Conservation (phyloP, 2,329 filamentous ascomycete species). For the Sporothrix sp. region DNA sequence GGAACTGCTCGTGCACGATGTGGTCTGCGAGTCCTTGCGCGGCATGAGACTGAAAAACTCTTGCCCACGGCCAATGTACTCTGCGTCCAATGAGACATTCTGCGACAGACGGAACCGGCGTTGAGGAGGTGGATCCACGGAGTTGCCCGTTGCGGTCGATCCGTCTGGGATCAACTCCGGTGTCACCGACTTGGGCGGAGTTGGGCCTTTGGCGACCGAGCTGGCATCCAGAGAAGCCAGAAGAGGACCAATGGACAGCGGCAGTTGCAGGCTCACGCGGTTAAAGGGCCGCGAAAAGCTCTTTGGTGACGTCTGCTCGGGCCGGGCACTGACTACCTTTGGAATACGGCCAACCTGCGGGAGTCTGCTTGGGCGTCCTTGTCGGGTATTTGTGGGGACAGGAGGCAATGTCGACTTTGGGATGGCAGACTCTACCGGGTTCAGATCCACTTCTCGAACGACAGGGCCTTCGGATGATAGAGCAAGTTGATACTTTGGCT, state of each 20-base stretch:
- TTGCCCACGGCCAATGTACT: constrained; percentile 13
- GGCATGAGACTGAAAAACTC: constrained; percentile 67
- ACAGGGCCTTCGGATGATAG: background rate
- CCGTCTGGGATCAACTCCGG: constrained; percentile 31
- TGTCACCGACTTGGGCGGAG: constrained; percentile 32
- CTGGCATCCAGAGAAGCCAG: constrained; percentile 26
- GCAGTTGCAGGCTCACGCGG: constrained; percentile 37
- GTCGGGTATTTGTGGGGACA: background rate
- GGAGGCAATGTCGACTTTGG: background rate
- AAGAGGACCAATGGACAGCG: constrained; percentile 17
- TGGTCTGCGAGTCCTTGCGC: constrained; percentile 60
- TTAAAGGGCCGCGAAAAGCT: constrained; percentile 83
- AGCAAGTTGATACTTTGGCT: background rate
- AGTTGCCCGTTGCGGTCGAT: constrained; percentile 25
- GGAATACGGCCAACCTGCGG: constrained; percentile 81
- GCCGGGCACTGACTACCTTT: constrained; percentile 60
- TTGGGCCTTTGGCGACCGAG: constrained; percentile 41
- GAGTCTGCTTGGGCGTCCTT: constrained; percentile 50
- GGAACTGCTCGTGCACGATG: constrained; percentile 51
- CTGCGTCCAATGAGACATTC: constrained; percentile 24
- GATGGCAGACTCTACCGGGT: background rate
- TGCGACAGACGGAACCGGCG: constrained; percentile 24
- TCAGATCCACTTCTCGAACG: background rate
- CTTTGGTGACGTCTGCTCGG: constrained; percentile 57
- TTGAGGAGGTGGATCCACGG: constrained; percentile 21